Percentiles rank a stretch among this genome's conserved stretches.
Evolutionary conservation across 306 rosid genomes (phyloP).

Genomic region (Pachyrhizus erosus): DNA sequence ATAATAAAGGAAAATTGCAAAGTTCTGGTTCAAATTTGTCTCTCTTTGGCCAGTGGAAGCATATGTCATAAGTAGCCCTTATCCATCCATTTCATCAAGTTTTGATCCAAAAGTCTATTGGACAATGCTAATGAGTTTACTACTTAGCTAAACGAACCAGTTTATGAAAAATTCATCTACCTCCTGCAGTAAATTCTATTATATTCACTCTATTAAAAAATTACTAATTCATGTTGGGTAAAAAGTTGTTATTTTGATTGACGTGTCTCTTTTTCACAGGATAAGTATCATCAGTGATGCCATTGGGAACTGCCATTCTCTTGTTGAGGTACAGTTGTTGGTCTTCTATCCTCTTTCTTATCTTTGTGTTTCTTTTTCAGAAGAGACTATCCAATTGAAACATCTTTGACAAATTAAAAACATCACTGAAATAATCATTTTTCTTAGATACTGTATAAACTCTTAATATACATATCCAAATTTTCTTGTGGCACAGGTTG

Average conservation of each 20-base stretch:
- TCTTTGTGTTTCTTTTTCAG: not conserved
- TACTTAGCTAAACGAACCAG: conserved; percentile 2
- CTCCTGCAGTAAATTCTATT: not conserved
- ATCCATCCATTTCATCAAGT: conserved; percentile 19
- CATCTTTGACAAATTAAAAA: conserved; percentile 6
- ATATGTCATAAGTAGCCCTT: not conserved
- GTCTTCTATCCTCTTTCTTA: conserved; percentile 28
- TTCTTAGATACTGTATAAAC: not conserved
- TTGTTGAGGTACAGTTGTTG: conserved; percentile 68
- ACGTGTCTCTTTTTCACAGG: conserved; percentile 55
- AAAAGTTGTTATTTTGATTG: conserved; percentile 1
- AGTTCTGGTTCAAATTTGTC: conserved; percentile 1
- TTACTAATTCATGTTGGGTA: not conserved
- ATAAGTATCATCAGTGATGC: conserved; percentile 57
- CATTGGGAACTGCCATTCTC: conserved; percentile 78
- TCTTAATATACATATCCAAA: conserved; percentile 18
- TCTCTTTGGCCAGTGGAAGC: conserved; percentile 4
- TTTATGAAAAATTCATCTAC: conserved; percentile 4
- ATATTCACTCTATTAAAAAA: not conserved
- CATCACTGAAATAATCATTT: not conserved
- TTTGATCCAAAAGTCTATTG: not conserved
- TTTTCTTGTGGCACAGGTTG: conserved; percentile 61
- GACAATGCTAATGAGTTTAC: conserved; percentile 11
- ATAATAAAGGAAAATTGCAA: not conserved
- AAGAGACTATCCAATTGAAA: conserved; percentile 16